These are phyloP conservation scores for Xerocomus subilludens DNA, from an alignment of 1,284 basidiomycete species.

Conservation along the genomic window DNA sequence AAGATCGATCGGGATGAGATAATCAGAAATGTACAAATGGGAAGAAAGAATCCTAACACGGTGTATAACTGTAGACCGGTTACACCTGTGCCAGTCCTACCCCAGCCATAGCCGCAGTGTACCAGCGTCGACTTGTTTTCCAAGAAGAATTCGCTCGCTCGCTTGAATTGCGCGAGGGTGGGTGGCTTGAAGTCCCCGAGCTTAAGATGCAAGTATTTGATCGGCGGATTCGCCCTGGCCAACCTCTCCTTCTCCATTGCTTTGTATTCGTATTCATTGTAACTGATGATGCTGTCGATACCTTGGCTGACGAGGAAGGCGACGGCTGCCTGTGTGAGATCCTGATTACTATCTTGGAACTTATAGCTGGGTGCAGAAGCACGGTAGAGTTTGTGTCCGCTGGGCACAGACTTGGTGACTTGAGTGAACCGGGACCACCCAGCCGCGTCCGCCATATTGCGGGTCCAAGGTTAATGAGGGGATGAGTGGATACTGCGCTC, in stretches of 20 bases:
- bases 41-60: too few species aligned
- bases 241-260: slow-evolving; percentile 19
- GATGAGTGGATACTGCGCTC: too few species aligned
- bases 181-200: slow-evolving; percentile 33
- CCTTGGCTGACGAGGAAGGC: slow-evolving; percentile 31
- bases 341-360: slow-evolving; percentile 16
- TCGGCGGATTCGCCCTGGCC: slow-evolving; percentile 10
- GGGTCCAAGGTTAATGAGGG: too few species aligned
- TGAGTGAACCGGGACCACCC: slow-evolving; percentile 31
- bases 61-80: slow-evolving; percentile 32
- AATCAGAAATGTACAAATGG: too few species aligned
- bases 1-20: too few species aligned
- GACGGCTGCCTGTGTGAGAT: slow-evolving; percentile 29
- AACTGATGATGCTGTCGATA: slow-evolving; percentile 33
- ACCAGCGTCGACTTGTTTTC: slow-evolving; percentile 28
- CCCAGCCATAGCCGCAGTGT: slow-evolving; percentile 33
- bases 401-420: slow-evolving; percentile 28
- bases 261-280: slow-evolving; percentile 27
- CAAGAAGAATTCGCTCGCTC: slow-evolving; percentile 32
- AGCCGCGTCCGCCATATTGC: slow-evolving; percentile 26
- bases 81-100: slow-evolving; percentile 31
- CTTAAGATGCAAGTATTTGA: slow-evolving; percentile 34
- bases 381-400: slow-evolving; percentile 33
- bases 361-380: slow-evolving; percentile 33
- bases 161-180: slow-evolving; percentile 26